phyloP scores from a whole-genome alignment of 768 basidiomycete genomes.

The Tylopilus sp. region DNA sequence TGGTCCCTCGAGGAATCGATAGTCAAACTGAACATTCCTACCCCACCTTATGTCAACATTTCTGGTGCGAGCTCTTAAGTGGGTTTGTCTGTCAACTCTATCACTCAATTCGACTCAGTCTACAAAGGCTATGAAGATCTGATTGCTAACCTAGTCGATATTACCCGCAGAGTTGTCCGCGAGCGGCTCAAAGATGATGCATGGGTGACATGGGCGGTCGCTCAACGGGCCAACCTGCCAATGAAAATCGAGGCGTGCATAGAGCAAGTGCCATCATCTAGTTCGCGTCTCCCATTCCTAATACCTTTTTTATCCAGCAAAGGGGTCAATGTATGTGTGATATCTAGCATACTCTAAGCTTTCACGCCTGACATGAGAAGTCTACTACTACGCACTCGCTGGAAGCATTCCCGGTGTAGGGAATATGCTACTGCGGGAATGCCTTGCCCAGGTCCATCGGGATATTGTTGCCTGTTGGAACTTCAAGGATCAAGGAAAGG shows the following conservation, averaged over 20 bases:
- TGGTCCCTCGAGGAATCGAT: neutral
- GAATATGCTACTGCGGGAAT: neutral
- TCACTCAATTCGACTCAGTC: neutral
- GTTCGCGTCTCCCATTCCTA: neutral
- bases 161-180: neutral
- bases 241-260: conserved; percentile 5
- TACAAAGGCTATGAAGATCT: neutral
- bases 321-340: conserved; percentile 1
- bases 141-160: neutral
- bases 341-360: neutral
- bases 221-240: conserved; percentile 2
- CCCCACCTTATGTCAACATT: neutral
- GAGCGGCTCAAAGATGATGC: conserved; percentile 4
- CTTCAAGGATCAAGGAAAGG: conserved; percentile 1
- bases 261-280: neutral
- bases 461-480: conserved; percentile 9
- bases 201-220: conserved; percentile 8
- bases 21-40: neutral
- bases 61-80: neutral
- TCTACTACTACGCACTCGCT: neutral
- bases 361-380: neutral
- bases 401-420: neutral
- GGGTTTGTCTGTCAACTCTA: neutral
- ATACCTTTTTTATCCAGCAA: neutral
- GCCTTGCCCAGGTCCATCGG: conserved; percentile 3